phyloP scores from a whole-genome alignment of 202 grass and related monocot species.

The Setaria italica region DNA sequence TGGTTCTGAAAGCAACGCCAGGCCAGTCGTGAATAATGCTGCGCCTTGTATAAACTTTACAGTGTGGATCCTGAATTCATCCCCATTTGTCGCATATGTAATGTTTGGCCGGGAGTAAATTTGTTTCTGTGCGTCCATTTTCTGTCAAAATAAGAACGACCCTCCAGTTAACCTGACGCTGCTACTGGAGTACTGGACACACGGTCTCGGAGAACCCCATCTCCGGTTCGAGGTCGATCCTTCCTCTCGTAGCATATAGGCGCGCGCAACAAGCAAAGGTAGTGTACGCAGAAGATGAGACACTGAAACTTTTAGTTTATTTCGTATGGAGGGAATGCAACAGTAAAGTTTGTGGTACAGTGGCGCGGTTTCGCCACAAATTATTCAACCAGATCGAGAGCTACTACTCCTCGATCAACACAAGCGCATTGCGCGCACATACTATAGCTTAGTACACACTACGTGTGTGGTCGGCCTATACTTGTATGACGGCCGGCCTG shows the following conservation, averaged over 20 bases:
- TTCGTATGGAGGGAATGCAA: not conserved
- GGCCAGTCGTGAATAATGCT: not conserved
- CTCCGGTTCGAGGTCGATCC: no score
- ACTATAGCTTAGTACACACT: not conserved
- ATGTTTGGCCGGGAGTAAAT: not conserved
- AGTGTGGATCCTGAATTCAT: not conserved
- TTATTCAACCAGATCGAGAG: conserved; percentile 38
- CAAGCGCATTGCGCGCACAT: conserved; percentile 15
- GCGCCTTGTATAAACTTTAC: not conserved
- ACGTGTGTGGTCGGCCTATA: not conserved
- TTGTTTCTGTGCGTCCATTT: not conserved
- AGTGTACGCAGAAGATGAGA: no score
- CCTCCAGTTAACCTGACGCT: no score
- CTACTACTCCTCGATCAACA: conserved; percentile 30
- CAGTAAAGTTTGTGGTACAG: conserved; percentile 5
- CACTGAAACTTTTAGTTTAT: conserved; percentile 9
- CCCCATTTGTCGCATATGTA: not conserved
- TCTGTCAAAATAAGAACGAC: no score
- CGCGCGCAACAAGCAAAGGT: no score
- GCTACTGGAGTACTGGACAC: no score
- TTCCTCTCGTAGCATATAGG: no score
- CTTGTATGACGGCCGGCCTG: no score
- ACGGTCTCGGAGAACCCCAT: no score
- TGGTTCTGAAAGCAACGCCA: not conserved
- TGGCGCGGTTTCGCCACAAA: conserved; percentile 1